Evolutionary conservation across 78 protist species (phyloP).

Genomic region (slime mould (Dictyostelium discoideum)): dicty_2.7 NC_007088.5:3348001-3348500

Average conservation of each 20-base stretch:
- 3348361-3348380: neutral
- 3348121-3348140: neutral
- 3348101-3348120: no score
- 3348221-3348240: constrained; percentile 63
- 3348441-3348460: no score
- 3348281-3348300: constrained; percentile 55
- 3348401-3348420: neutral
- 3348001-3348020: neutral
- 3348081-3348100: no score
- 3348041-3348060: neutral
- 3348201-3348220: constrained; percentile 14
- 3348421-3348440: neutral
- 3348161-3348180: constrained; percentile 78
- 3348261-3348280: constrained; percentile 74
- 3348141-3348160: constrained; percentile 54
- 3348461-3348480: no score
- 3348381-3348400: neutral
- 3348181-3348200: constrained; percentile 34
- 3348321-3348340: constrained; percentile 74
- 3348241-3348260: constrained; percentile 67
- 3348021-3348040: neutral
- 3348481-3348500: no score
- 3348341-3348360: neutral
- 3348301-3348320: constrained; percentile 85
- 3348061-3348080: neutral